Evolutionary conservation across 2,329 filamentous ascomycete genomes (phyloP).

Genomic region (Colletotrichum kahawae): DNA sequence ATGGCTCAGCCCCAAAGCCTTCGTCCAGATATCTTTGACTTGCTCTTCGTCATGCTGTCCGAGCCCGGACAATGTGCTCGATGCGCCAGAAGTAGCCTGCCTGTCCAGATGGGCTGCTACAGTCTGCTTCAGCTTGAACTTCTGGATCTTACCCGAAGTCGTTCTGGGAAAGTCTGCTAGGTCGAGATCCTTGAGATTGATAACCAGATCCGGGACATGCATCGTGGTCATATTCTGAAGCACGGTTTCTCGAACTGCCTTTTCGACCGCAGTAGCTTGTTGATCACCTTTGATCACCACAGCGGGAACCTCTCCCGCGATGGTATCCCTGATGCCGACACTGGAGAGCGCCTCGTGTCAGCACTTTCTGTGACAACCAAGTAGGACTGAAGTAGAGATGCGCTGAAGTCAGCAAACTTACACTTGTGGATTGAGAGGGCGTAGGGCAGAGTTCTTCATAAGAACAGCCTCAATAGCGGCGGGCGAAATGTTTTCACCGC

Average conservation of each 20-base stretch:
- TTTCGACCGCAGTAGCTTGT: neutral
- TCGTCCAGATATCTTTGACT: neutral
- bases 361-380: accelerated
- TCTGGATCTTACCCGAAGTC: neutral
- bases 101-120: neutral
- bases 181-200: neutral
- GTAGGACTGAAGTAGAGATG: neutral
- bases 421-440: neutral
- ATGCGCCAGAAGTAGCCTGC: neutral
- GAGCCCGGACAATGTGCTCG: accelerated
- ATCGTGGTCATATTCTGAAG: neutral
- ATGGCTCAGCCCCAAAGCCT: neutral
- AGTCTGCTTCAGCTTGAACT: neutral
- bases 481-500: neutral
- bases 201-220: neutral
- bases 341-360: neutral
- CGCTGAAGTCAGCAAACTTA: neutral
- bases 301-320: neutral
- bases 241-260: neutral
- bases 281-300: neutral
- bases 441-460: accelerated
- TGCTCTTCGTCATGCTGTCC: neutral
- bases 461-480: neutral
- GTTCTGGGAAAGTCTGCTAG: neutral
- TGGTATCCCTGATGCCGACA: neutral